Evolutionary conservation across 192 early-diverging fungal genomes (phyloP).

Genomic region (Lunasporangiospora selenospora): DNA sequence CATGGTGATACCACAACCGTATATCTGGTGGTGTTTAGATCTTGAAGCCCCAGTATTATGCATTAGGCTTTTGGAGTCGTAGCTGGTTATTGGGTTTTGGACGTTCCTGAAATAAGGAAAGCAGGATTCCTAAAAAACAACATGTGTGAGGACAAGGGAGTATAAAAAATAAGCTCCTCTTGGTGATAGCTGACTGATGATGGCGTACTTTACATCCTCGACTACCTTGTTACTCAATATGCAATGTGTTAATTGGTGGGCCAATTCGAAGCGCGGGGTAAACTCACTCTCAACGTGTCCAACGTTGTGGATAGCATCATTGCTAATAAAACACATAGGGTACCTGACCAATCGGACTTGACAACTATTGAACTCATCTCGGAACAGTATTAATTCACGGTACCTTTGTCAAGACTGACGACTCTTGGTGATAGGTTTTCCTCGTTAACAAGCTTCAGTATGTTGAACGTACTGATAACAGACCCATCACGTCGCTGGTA

Average conservation of each 20-base stretch:
- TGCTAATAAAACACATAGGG: too few species aligned
- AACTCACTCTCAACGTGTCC: too few species aligned
- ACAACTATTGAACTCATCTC: background rate
- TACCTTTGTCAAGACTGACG: constrained; percentile 19
- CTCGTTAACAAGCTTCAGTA: constrained; percentile 14
- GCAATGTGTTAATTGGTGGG: constrained; percentile 32
- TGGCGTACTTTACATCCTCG: constrained; percentile 16
- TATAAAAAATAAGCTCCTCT: constrained; percentile 3
- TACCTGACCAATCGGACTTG: too few species aligned
- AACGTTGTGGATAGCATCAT: background rate
- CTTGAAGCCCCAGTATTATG: background rate
- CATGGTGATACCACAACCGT: background rate
- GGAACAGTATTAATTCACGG: constrained; percentile 24
- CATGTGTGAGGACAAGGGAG: too few species aligned
- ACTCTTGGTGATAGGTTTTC: constrained; percentile 24
- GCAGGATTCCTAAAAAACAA: constrained; percentile 10
- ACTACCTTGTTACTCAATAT: constrained; percentile 23
- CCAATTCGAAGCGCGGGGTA: background rate
- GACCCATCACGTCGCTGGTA: constrained; percentile 20
- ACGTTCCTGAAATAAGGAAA: too few species aligned
- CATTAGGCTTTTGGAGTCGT: background rate
- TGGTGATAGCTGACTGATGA: constrained; percentile 21
- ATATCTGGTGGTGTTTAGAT: constrained; percentile 7
- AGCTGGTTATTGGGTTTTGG: constrained; percentile 2
- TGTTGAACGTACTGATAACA: constrained; percentile 37